These are phyloP conservation scores for Aspergillus tubingensis DNA, from an alignment of 2,329 filamentous ascomycete species.

Conservation along the genomic window DNA sequence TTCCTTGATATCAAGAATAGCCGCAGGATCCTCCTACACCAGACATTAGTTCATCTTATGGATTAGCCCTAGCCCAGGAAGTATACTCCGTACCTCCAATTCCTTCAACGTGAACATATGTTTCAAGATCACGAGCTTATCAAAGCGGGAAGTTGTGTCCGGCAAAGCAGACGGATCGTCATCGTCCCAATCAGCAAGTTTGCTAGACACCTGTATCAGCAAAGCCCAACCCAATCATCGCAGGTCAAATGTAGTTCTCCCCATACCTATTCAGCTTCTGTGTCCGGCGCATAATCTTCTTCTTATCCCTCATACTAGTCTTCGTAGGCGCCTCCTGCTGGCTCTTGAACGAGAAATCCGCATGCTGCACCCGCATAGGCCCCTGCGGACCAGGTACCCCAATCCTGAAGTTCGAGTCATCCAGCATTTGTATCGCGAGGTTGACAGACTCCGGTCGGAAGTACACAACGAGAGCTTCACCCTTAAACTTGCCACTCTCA, in stretches of 20 bases:
- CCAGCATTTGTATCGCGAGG: conserved; percentile 57
- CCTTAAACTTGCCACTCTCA: conserved; percentile 81
- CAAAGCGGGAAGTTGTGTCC: conserved; percentile 62
- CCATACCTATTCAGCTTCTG: conserved; percentile 74
- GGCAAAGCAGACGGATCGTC: conserved; percentile 68
- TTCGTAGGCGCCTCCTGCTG: conserved; percentile 65
- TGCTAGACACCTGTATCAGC: conserved; percentile 53
- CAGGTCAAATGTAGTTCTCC: neutral
- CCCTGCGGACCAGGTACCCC: conserved; percentile 55
- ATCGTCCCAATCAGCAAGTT: conserved; percentile 93
- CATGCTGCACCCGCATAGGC: conserved; percentile 77
- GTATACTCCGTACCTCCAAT: conserved; percentile 57
- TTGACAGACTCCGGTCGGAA: conserved; percentile 93
- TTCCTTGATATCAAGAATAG: conserved; percentile 87
- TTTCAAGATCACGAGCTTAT: conserved; percentile 83
- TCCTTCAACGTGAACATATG: conserved; percentile 91
- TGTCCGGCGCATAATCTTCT: conserved; percentile 87
- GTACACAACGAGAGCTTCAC: conserved; percentile 89
- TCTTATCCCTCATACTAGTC: conserved; percentile 67
- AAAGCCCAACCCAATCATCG: neutral
- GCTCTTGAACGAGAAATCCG: conserved; percentile 90
- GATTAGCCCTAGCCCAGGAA: neutral
- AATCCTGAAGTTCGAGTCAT: conserved; percentile 69
- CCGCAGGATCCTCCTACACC: conserved; percentile 69
- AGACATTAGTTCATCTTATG: no score